Evolutionary conservation across 2,329 filamentous ascomycete species (phyloP).

Genomic region (Pseudogymnoascus sp.): DNA sequence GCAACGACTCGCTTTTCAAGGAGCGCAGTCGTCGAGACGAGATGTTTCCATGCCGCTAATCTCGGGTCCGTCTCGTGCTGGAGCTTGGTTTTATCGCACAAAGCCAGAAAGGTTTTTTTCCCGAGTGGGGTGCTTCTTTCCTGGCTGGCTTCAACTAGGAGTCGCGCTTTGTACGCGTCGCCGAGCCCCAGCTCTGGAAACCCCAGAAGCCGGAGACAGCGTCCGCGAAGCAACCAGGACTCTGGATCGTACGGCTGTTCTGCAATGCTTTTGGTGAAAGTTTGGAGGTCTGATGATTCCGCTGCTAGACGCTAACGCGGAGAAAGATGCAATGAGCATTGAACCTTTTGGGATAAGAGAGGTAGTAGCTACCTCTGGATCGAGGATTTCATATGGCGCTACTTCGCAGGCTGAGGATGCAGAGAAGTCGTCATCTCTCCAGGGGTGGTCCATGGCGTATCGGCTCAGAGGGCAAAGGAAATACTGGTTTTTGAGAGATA

Average conservation of each 20-base stretch:
- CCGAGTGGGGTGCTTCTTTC: constrained; percentile 19
- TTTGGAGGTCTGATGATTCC: constrained; percentile 19
- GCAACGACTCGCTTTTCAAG: constrained; percentile 17
- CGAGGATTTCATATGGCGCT: constrained; percentile 17
- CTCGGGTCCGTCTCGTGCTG: constrained; percentile 22
- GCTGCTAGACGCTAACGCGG: constrained; percentile 17
- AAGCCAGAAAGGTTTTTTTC: constrained; percentile 24
- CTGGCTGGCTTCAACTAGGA: constrained; percentile 25
- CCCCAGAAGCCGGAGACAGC: constrained; percentile 23
- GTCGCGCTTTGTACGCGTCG: constrained; percentile 27
- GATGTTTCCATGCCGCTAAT: constrained; percentile 19
- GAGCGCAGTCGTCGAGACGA: constrained; percentile 21
- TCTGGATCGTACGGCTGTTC: constrained; percentile 24
- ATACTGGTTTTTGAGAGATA: neutral
- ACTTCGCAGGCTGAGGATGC: constrained; percentile 23
- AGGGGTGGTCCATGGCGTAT: constrained; percentile 19
- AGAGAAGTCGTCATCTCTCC: constrained; percentile 19
- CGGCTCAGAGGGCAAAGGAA: neutral
- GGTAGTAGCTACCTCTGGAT: constrained; percentile 20
- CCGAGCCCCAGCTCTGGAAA: constrained; percentile 28
- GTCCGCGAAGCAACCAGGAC: constrained; percentile 23
- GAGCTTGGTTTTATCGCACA: constrained; percentile 21
- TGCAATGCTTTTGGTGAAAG: constrained; percentile 19
- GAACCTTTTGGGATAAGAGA: neutral
- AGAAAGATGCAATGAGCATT: constrained; percentile 14